phyloP scores from a whole-genome alignment of 163 green algal species.

The Volvox carteri region DNA sequence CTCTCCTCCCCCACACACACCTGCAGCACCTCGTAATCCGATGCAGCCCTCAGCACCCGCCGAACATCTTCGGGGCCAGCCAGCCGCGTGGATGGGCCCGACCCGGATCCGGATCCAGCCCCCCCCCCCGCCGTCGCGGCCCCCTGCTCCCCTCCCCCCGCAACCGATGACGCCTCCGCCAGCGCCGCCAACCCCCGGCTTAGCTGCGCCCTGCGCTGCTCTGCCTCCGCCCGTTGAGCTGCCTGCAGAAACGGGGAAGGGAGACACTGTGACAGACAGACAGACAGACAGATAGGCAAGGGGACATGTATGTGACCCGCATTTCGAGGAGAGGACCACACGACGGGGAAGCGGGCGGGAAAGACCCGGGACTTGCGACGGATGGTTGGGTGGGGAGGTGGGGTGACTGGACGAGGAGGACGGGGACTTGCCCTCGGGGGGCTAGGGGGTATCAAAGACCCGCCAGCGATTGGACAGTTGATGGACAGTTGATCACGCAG shows the following conservation, averaged over 20 bases:
- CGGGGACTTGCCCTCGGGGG: too few relatives aligned
- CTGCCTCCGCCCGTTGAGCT: constrained; percentile 14
- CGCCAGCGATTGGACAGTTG: background rate
- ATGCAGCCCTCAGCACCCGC: background rate
- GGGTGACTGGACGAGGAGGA: too few relatives aligned
- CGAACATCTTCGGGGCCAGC: constrained; percentile 24
- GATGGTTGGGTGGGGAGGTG: too few relatives aligned
- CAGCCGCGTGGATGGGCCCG: background rate
- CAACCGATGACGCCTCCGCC: constrained; percentile 18
- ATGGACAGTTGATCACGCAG: too few relatives aligned
- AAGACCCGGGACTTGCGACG: too few relatives aligned
- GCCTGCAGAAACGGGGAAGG: background rate
- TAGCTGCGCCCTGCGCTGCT: constrained; percentile 31
- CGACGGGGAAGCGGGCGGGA: background rate
- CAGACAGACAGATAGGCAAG: too few relatives aligned
- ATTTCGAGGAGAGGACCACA: background rate
- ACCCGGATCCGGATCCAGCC: too few relatives aligned
- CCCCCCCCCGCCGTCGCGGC: background rate
- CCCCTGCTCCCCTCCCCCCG: background rate
- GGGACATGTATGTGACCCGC: too few relatives aligned
- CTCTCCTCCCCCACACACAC: background rate
- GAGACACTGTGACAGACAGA: background rate
- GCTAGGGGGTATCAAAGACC: background rate
- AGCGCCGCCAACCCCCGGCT: constrained; percentile 22
- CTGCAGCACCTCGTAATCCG: constrained; percentile 46